Percentiles rank a stretch among this genome's conserved stretches.
Conservation (phyloP, 2,329 filamentous ascomycete genomes). For the Cladosporium sp. region DNA sequence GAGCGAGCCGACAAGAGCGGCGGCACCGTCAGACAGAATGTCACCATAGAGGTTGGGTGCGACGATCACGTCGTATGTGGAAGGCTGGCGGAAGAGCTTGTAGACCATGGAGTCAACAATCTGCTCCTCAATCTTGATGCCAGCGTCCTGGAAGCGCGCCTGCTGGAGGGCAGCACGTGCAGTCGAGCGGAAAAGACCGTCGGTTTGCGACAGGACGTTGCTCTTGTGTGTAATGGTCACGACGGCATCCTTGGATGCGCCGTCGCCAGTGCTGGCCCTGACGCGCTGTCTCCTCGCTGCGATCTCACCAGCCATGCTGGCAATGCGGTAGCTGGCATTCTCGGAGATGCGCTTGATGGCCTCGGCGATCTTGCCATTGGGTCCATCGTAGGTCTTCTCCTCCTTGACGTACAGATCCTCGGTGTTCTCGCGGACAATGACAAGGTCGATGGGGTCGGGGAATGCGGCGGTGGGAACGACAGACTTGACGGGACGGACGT, state of each 20-base stretch:
- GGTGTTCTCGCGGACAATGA: slow-evolving; percentile 98
- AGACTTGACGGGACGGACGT: slow-evolving; percentile 92
- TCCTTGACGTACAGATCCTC: slow-evolving; percentile 98
- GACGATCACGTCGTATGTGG: slow-evolving; percentile 95
- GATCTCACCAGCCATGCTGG: slow-evolving; percentile 91
- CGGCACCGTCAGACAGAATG: slow-evolving; percentile 91
- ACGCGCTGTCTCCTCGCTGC: slow-evolving; percentile 81
- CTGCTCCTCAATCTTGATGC: slow-evolving; percentile 74
- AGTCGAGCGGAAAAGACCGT: slow-evolving; percentile 86
- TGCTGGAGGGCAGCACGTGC: slow-evolving; percentile 68
- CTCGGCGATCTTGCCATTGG: slow-evolving; percentile 80
- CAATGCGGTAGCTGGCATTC: slow-evolving; percentile 78
- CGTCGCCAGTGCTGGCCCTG: slow-evolving; percentile 54
- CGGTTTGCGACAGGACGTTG: slow-evolving; percentile 93
- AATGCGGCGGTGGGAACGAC: slow-evolving; percentile 55
- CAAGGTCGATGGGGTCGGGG: slow-evolving; percentile 74
- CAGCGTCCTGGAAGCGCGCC: slow-evolving; percentile 59
- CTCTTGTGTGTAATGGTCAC: slow-evolving; percentile 98
- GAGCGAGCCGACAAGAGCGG: slow-evolving; percentile 84
- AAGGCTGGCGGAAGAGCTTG: slow-evolving; percentile 96
- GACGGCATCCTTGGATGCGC: slow-evolving; percentile 65
- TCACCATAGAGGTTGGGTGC: slow-evolving; percentile 97
- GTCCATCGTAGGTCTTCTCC: slow-evolving; percentile 74
- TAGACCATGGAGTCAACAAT: slow-evolving; percentile 99
- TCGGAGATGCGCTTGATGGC: slow-evolving; percentile 96